phyloP scores from a whole-genome alignment of 2,329 filamentous ascomycete species.

The Colletotrichum sublineola region DNA sequence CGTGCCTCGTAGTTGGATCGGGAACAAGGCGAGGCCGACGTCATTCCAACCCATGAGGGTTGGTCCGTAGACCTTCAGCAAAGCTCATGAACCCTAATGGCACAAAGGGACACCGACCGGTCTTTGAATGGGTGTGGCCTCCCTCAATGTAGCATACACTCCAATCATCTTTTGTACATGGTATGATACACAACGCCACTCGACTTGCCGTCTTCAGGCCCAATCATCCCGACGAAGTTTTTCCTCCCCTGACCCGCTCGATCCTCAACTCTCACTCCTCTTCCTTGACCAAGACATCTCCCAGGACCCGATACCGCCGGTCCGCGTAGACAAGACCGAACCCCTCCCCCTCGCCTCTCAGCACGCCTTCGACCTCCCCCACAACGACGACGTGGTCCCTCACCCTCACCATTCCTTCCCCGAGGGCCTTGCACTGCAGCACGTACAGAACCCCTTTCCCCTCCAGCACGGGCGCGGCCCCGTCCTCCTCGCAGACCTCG shows the following conservation, averaged over 20 bases:
- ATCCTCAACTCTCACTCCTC: constrained; percentile 8
- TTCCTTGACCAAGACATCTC: constrained; percentile 50
- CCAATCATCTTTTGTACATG: constrained; percentile 5
- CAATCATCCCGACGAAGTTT: no score
- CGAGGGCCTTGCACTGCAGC: constrained; percentile 58
- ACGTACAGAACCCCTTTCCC: constrained; percentile 68
- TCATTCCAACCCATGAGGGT: neutral
- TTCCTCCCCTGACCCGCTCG: neutral
- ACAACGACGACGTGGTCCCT: constrained; percentile 67
- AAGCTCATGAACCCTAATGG: neutral
- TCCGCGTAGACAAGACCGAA: constrained; percentile 66
- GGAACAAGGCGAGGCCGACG: neutral
- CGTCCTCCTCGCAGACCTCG: constrained; percentile 40
- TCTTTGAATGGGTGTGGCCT: neutral
- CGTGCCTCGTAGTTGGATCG: neutral
- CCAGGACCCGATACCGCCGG: constrained; percentile 61
- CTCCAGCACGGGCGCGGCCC: constrained; percentile 57
- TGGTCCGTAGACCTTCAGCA: neutral
- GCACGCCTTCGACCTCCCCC: constrained; percentile 63
- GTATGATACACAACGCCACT: constrained; percentile 1
- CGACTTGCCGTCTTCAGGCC: neutral
- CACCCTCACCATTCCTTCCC: constrained; percentile 62
- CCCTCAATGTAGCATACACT: neutral
- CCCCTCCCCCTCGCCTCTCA: constrained; percentile 49
- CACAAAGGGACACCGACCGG: neutral